Percentiles rank a stretch among this genome's conserved stretches.
phyloP scores from a whole-genome alignment of 139 green algal species.

The Chlamydomonas applanata region DNA sequence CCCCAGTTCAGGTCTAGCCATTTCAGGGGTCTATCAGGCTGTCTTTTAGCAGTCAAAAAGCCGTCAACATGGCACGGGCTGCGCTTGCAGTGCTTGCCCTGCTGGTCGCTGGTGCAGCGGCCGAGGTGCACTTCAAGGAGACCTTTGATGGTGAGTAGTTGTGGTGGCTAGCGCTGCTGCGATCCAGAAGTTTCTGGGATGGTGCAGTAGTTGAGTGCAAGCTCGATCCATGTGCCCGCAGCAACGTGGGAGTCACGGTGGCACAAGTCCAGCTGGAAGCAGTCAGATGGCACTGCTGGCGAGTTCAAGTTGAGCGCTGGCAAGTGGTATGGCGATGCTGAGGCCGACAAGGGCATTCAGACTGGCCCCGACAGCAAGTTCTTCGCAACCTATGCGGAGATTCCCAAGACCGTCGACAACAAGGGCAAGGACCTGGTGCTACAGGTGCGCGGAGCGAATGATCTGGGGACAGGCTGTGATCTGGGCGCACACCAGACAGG shows the following conservation, averaged over 20 bases:
- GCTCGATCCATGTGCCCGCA: background rate
- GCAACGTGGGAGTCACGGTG: slow-evolving; percentile 71
- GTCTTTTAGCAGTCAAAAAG: too few species aligned
- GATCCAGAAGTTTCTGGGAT: background rate
- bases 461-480: background rate
- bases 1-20: too few species aligned
- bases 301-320: slow-evolving; percentile 69
- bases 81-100: background rate
- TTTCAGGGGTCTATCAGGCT: too few species aligned
- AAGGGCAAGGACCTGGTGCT: slow-evolving; percentile 84
- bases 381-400: slow-evolving; percentile 60
- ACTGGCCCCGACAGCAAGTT: slow-evolving; percentile 79
- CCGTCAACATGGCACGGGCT: too few species aligned
- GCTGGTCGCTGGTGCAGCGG: slow-evolving; percentile 10
- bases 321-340: slow-evolving; percentile 66
- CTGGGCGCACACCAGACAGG: background rate
- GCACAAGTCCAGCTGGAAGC: slow-evolving; percentile 72
- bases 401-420: slow-evolving; percentile 74
- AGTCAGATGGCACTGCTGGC: slow-evolving; percentile 60
- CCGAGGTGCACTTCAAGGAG: slow-evolving; percentile 73
- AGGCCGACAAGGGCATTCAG: slow-evolving; percentile 74
- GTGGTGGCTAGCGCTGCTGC: background rate
- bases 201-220: background rate
- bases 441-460: slow-evolving; percentile 46
- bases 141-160: slow-evolving; percentile 63